Conservation (phyloP, 805 yeast genomes). For the Cyberlindnera euphorbiiphila region DNA sequence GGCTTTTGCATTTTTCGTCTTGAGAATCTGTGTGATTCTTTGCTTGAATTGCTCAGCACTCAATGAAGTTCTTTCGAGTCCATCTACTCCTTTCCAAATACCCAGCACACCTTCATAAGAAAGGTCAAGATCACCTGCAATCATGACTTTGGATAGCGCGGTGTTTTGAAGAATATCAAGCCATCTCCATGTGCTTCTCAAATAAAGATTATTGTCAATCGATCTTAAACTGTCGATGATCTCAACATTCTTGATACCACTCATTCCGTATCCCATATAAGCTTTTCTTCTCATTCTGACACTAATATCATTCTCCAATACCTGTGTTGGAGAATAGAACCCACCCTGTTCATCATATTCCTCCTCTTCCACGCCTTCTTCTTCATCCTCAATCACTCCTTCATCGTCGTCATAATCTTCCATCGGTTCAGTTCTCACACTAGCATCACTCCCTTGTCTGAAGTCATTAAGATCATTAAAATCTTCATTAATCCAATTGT, state of each 20-base stretch:
- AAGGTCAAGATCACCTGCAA: conserved; percentile 66
- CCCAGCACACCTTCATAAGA: conserved; percentile 88
- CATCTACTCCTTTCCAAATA: conserved; percentile 77
- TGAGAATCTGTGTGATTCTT: conserved; percentile 31
- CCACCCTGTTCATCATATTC: conserved; percentile 23
- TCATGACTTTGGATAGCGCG: conserved; percentile 62
- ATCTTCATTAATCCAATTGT: conserved; percentile 21
- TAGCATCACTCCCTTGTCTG: conserved; percentile 3
- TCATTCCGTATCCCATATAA: conserved; percentile 63
- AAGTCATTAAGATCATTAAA: conserved; percentile 32
- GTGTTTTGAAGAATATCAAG: conserved; percentile 65
- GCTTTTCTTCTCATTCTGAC: conserved; percentile 71
- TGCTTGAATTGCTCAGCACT: conserved; percentile 20
- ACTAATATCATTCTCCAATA: conserved; percentile 71
- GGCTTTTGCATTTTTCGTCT: conserved; percentile 29
- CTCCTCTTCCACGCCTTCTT: conserved; percentile 23
- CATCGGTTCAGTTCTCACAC: not conserved
- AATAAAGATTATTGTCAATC: conserved; percentile 49
- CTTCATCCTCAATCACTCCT: no score
- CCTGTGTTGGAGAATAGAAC: conserved; percentile 35
- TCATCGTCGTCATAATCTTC: conserved; percentile 11
- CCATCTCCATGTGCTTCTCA: conserved; percentile 91
- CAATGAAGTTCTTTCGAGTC: conserved; percentile 38
- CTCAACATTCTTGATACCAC: conserved; percentile 58
- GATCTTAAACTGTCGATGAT: conserved; percentile 51